These are phyloP conservation scores for Chytriomyces sp. DNA, from an alignment of 192 early-diverging fungal genomes.

Conservation along the genomic window DNA sequence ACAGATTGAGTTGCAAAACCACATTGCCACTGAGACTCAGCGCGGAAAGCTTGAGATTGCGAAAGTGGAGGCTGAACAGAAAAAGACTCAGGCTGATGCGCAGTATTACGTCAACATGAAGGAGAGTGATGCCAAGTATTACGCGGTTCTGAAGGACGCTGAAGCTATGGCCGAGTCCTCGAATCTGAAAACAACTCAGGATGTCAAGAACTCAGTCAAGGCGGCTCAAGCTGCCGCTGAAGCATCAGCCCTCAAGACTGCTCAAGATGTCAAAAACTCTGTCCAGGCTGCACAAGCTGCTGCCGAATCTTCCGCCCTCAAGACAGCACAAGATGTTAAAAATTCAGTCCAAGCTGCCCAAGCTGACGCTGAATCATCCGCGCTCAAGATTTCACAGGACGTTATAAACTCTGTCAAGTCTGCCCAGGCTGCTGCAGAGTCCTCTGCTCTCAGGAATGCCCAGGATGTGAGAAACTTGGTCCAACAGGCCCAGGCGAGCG, in stretches of 20 bases:
- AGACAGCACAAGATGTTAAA: background rate
- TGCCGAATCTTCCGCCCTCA: background rate
- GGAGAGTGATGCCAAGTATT: conserved; percentile 36
- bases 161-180: background rate
- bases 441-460: background rate
- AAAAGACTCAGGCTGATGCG: conserved; percentile 48
- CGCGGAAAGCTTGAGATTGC: conserved; percentile 47
- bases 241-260: conserved; percentile 42
- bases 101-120: conserved; percentile 40
- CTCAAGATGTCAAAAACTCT: conserved; percentile 55
- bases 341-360: conserved; percentile 32
- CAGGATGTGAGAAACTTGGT: conserved; percentile 16
- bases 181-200: too few species aligned
- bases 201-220: conserved; percentile 40
- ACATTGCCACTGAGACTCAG: conserved; percentile 55
- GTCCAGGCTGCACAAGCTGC: conserved; percentile 8
- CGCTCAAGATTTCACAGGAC: background rate
- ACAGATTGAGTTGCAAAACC: conserved; percentile 50
- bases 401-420: conserved; percentile 27
- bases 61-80: conserved; percentile 48
- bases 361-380: background rate
- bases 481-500: conserved; percentile 46
- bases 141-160: conserved; percentile 29
- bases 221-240: conserved; percentile 47
- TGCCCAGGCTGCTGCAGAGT: background rate